Evolutionary conservation across 129 eudicot species (phyloP), one percentile per base, ranked within the genome.

Genomic region (Chrysanthemum makinoi): DNA sequence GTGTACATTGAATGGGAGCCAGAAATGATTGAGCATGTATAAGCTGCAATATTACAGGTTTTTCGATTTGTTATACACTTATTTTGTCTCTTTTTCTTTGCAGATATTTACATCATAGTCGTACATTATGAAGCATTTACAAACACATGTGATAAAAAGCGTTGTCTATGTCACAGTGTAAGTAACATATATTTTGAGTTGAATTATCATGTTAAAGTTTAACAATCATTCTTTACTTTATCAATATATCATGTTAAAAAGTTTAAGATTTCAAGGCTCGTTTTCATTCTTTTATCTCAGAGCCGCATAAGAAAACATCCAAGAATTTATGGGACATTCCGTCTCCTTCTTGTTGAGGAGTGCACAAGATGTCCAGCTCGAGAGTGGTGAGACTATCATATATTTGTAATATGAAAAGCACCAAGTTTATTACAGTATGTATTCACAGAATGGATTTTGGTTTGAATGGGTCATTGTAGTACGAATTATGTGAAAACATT

Each of bases 101-200:
- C 98, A 93, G 98, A 80, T 93, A 57, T 89, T 89, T 77, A 87
- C 82, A 43, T 93, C 98, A 28, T 89, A 88, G 95, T 93, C 96
- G 17, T 79, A 70, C 72, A 85, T 90, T 14, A 83, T 89, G 88
- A 85, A 87, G 98, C 83, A 85, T 80, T 80, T 93, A 65, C 96
- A 87, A 70, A 89, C 85, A 72, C 79, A 89, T 84, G 83, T 93
- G 65, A 74, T 50, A 11, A 71, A 63, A 66, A 87, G 87, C 33
- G 85, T 89, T 74, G 95, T 85, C 69, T 68, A 73, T 53, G 73
- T 87, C 75, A 86, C 87, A 71, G 87, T 83, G 98, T 93, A 85
- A 82, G 95, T 79, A 51, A 48, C 59, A 54, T 50, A 11, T 22
- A 22, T 59, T 59, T 53, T 74, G 26, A 35, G 24, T 2, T 13